These are phyloP conservation scores for Globisporangium nunn DNA, from an alignment of 352 stramenopile genomes.

Conservation along the genomic window DNA sequence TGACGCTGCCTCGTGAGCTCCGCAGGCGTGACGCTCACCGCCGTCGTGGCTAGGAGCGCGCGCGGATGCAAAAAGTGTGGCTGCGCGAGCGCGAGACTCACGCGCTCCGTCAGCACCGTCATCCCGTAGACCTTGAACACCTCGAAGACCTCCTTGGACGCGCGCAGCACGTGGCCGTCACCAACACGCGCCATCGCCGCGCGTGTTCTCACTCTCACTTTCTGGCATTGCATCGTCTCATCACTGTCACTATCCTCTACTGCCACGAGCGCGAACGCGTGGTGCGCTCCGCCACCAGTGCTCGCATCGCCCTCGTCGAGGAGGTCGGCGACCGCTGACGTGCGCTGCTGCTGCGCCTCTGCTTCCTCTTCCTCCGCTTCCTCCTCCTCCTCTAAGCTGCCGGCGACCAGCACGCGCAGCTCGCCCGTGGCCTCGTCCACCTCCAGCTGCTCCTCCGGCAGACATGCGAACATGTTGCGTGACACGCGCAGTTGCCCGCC, in stretches of 20 bases:
- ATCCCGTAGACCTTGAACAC: slow-evolving; percentile 83
- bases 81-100: slow-evolving; percentile 44
- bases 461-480: slow-evolving; percentile 56
- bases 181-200: slow-evolving; percentile 27
- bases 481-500: slow-evolving; percentile 35
- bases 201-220: neutral
- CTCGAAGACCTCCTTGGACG: slow-evolving; percentile 64
- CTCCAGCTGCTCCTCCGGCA: slow-evolving; percentile 54
- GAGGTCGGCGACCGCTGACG: slow-evolving; percentile 28
- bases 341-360: slow-evolving; percentile 11
- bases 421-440: slow-evolving; percentile 57
- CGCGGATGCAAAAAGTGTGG: slow-evolving; percentile 15
- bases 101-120: slow-evolving; percentile 58
- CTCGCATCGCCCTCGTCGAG: slow-evolving; percentile 28
- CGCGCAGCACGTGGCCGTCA: slow-evolving; percentile 36
- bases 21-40: slow-evolving; percentile 23
- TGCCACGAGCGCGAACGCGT: slow-evolving; percentile 21
- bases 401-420: slow-evolving; percentile 30
- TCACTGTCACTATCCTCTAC: slow-evolving; percentile 3
- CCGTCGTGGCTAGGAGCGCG: neutral
- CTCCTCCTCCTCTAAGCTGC: slow-evolving; percentile 18
- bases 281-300: slow-evolving; percentile 11
- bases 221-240: neutral
- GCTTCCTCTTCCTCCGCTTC: slow-evolving; percentile 7
- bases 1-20: slow-evolving; percentile 49